These are phyloP conservation scores for Talaromyces marneffei DNA, from an alignment of 2,329 filamentous ascomycete species.

Conservation along the genomic window DNA sequence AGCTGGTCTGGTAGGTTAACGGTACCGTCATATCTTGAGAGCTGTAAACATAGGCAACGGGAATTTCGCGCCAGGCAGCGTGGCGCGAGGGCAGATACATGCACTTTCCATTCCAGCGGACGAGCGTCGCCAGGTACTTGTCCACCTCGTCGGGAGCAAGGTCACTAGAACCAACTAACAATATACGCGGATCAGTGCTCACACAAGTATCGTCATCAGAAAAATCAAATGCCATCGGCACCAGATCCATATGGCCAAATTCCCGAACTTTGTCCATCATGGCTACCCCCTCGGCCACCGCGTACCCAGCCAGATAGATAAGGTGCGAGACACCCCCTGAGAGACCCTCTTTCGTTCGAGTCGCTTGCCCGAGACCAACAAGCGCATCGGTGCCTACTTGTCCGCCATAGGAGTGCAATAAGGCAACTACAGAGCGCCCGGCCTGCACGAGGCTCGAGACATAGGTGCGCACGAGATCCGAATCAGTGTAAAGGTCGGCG, in stretches of 20 bases:
- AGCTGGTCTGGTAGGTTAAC: constrained; percentile 15
- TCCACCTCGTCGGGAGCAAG: not conserved
- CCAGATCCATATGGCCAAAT: constrained; percentile 16
- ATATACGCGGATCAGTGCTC: constrained; percentile 9
- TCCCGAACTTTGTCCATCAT: constrained; percentile 22
- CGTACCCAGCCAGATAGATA: constrained; percentile 25
- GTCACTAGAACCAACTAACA: constrained; percentile 9
- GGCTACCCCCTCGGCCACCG: constrained; percentile 25
- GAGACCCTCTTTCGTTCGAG: constrained; percentile 20
- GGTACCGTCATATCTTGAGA: constrained; percentile 17
- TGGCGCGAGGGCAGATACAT: constrained; percentile 15
- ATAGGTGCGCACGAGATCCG: constrained; percentile 17
- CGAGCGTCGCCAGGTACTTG: constrained; percentile 4
- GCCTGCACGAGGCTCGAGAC: constrained; percentile 25
- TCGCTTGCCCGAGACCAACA: constrained; percentile 18
- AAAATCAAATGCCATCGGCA: constrained; percentile 17
- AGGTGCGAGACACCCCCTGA: constrained; percentile 23
- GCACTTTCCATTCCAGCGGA: constrained; percentile 16
- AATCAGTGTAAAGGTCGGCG: constrained; percentile 19
- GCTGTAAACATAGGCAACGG: constrained; percentile 14
- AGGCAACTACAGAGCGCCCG: constrained; percentile 18
- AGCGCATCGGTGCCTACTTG: constrained; percentile 22
- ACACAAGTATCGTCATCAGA: constrained; percentile 14
- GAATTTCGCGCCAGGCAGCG: constrained; percentile 18
- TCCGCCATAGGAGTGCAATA: constrained; percentile 26